Percentiles rank a stretch among this genome's conserved stretches.
Evolutionary conservation across 768 basidiomycete genomes (phyloP).

Genomic region (Lactifluus rugatus): DNA sequence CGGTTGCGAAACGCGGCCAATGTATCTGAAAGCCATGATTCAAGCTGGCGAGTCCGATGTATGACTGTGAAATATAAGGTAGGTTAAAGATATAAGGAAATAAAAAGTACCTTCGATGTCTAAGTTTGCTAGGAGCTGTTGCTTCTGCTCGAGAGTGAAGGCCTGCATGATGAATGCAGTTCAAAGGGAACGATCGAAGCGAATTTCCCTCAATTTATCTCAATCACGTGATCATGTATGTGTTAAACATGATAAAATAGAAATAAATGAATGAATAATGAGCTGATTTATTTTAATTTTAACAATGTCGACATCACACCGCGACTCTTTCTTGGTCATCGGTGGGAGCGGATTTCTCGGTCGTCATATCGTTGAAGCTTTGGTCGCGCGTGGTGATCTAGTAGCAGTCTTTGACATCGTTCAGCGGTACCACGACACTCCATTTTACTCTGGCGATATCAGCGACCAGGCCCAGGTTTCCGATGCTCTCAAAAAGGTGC

Average conservation of each 20-base stretch:
- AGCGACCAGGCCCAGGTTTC: constrained; percentile 64
- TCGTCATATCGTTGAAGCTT: constrained; percentile 79
- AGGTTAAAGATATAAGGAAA: background rate
- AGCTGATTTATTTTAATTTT: background rate
- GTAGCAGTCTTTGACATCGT: constrained; percentile 90
- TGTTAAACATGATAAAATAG: background rate
- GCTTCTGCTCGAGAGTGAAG: constrained; percentile 60
- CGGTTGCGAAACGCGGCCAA: constrained; percentile 68
- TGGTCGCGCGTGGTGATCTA: constrained; percentile 66
- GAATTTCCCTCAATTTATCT: too few relatives aligned
- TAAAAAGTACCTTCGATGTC: constrained; percentile 60
- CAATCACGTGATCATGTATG: constrained; percentile 13
- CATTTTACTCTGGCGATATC: constrained; percentile 87
- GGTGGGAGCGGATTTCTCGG: constrained; percentile 93
- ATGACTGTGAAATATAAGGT: constrained; percentile 37
- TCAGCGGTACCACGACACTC: constrained; percentile 77
- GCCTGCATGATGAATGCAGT: constrained; percentile 10
- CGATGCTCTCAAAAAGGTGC: constrained; percentile 63
- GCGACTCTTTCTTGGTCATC: constrained; percentile 79
- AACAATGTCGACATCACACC: constrained; percentile 8
- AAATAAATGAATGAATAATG: background rate
- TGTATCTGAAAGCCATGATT: constrained; percentile 62
- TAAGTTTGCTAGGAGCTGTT: constrained; percentile 64
- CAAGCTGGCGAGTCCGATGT: constrained; percentile 64
- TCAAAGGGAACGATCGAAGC: background rate